Conservation (phyloP, 257 asterid species). For the Cynanchum wilfordii region DNA sequence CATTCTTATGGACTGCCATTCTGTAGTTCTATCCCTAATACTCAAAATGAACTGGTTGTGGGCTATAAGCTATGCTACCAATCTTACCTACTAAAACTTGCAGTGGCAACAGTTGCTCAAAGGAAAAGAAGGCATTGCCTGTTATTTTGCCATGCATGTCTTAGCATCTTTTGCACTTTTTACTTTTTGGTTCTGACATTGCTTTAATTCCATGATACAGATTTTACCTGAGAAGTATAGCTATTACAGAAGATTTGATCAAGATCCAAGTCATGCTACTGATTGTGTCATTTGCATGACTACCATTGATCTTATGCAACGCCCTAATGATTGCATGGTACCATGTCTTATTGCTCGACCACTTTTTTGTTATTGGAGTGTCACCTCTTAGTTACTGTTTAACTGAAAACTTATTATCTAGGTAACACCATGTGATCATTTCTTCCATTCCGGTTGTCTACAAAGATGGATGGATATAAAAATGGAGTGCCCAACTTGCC, state of each 20-base stretch:
- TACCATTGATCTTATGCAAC: constrained; percentile 58
- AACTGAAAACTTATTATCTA: constrained; percentile 16
- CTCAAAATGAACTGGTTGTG: not conserved
- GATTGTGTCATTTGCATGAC: constrained; percentile 99
- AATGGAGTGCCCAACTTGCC: constrained; percentile 99
- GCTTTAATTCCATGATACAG: constrained; percentile 32
- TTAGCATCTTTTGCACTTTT: not conserved
- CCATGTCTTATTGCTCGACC: not conserved
- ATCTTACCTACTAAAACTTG: not conserved
- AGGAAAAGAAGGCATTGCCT: not conserved
- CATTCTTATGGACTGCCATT: not conserved
- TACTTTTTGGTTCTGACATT: constrained; percentile 12
- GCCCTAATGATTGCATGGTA: constrained; percentile 91
- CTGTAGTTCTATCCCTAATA: not conserved
- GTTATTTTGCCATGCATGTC: not conserved
- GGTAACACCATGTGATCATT: constrained; percentile 98
- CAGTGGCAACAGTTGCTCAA: not conserved
- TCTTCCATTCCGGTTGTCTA: constrained; percentile 82
- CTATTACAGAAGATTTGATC: constrained; percentile 69
- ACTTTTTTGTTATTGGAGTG: constrained; percentile 3
- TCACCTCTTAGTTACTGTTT: not conserved
- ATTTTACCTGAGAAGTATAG: constrained; percentile 89
- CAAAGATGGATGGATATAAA: constrained; percentile 99
- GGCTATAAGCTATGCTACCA: not conserved
- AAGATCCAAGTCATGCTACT: constrained; percentile 46